A percentile compares a stretch with the other conserved stretches of the same genome.
Conservation (phyloP, 2,329 filamentous ascomycete species). For the Diaporthe nobilis region DNA sequence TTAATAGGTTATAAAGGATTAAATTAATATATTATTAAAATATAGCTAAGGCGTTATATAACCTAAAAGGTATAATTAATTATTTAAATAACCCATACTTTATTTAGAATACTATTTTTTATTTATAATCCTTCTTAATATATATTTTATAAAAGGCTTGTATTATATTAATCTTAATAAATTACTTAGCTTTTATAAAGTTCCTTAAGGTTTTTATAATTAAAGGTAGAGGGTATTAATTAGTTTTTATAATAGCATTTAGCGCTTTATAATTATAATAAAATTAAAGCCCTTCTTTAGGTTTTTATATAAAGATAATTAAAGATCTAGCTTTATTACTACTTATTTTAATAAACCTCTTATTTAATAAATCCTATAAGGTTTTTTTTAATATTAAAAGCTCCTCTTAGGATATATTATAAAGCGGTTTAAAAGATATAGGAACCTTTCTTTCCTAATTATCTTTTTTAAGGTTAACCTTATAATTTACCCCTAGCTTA, state of each 20-base stretch:
- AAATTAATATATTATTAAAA: too few species aligned
- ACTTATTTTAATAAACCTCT: too few species aligned
- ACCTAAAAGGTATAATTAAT: too few species aligned
- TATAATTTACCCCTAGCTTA: neutral
- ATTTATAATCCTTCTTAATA: neutral
- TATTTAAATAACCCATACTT: too few species aligned
- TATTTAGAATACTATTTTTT: neutral
- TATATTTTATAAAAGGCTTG: neutral
- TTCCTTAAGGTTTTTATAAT: neutral
- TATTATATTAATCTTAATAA: neutral
- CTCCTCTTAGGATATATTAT: too few species aligned
- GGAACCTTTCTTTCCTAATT: too few species aligned
- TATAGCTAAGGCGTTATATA: too few species aligned
- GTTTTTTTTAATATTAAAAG: too few species aligned
- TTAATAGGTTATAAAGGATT: too few species aligned
- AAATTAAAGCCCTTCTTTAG: neutral
- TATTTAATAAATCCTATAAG: too few species aligned
- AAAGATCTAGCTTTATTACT: neutral
- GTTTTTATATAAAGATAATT: neutral
- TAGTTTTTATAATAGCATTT: neutral
- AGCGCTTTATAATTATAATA: neutral
- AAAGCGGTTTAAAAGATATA: too few species aligned
- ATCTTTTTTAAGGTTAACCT: neutral
- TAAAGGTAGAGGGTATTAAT: neutral
- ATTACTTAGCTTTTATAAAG: neutral